Conservation (phyloP, 306 rosid species). For the Neltuma alba region DNA sequence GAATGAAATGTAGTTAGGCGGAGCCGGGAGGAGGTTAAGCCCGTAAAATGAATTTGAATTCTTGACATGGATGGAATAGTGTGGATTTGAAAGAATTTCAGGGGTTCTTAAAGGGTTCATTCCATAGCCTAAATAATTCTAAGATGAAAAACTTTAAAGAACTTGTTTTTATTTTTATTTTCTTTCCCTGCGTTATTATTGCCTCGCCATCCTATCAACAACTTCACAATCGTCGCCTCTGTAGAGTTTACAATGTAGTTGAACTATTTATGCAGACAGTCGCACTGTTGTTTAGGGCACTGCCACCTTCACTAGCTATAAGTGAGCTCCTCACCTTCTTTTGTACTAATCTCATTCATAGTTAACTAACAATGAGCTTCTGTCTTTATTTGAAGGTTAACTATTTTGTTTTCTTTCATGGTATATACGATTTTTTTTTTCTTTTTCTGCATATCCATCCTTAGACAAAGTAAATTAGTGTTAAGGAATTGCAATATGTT, state of each 20-base stretch:
- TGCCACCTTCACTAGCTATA: background rate
- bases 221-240: background rate
- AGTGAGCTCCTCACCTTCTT: background rate
- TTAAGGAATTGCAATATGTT: background rate
- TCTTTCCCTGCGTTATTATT: background rate
- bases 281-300: too few species aligned
- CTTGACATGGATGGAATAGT: background rate
- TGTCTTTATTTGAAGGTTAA: background rate
- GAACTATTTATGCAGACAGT: background rate
- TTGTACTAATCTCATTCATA: background rate
- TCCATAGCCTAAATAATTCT: background rate
- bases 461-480: background rate
- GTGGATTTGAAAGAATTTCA: background rate
- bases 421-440: background rate
- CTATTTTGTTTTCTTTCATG: too few species aligned
- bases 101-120: background rate
- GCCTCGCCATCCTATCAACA: background rate
- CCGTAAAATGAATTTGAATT: background rate
- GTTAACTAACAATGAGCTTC: background rate
- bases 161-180: background rate
- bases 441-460: background rate
- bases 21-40: background rate
- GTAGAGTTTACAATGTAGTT: background rate
- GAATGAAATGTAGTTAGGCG: background rate
- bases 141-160: background rate